Percentiles rank a stretch among this genome's conserved stretches.
These are phyloP conservation scores for Macrolepiota fuliginosa DNA, from an alignment of 768 basidiomycete species.

Conservation along the genomic window DNA sequence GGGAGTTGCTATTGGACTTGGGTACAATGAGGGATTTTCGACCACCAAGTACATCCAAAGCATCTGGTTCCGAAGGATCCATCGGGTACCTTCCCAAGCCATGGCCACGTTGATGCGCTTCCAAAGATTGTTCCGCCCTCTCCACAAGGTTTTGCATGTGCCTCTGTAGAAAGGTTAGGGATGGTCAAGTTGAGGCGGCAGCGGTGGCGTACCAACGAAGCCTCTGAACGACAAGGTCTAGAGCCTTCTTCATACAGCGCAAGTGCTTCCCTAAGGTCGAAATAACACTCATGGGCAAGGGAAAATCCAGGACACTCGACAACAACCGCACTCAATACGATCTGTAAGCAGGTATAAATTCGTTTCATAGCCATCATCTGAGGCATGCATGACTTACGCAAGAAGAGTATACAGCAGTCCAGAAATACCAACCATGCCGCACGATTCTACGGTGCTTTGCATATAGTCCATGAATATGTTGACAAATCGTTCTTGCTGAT, in stretches of 20 bases:
- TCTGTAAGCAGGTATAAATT: conserved; percentile 29
- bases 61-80: conserved; percentile 26
- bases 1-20: conserved; percentile 27
- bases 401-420: conserved; percentile 47
- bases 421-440: conserved; percentile 45
- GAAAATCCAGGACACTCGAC: conserved; percentile 43
- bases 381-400: conserved; percentile 33
- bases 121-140: conserved; percentile 7
- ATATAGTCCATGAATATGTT: conserved; percentile 36
- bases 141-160: conserved; percentile 12
- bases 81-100: not conserved
- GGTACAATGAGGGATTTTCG: conserved; percentile 32
- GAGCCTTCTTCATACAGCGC: conserved; percentile 44
- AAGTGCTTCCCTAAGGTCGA: conserved; percentile 34
- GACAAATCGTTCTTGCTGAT: conserved; percentile 40
- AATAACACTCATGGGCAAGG: conserved; percentile 36
- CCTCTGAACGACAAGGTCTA: conserved; percentile 15
- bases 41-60: conserved; percentile 36
- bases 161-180: not conserved
- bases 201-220: conserved; percentile 3
- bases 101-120: conserved; percentile 3
- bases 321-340: conserved; percentile 44
- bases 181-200: not conserved
- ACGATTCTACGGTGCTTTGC: conserved; percentile 30
- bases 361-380: not conserved